phyloP scores from a whole-genome alignment of 208 protist genomes.

The Crithidia acanthocephali region DNA sequence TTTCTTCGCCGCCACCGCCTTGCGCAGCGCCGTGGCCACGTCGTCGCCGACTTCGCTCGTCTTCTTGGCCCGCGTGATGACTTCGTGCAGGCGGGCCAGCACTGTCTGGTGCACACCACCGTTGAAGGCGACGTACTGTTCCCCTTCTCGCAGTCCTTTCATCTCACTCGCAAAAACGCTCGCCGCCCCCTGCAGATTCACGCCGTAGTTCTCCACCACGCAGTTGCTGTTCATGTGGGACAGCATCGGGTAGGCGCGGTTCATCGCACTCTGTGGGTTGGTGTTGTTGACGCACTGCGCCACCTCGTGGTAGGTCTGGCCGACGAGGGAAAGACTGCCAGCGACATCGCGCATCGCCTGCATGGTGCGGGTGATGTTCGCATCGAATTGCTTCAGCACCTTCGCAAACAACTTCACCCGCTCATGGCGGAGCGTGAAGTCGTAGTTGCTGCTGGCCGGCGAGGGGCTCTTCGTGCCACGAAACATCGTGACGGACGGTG shows the following conservation, averaged over 20 bases:
- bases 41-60: constrained; percentile 35
- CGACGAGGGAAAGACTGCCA: constrained; percentile 36
- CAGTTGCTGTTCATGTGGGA: constrained; percentile 14
- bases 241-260: constrained; percentile 5
- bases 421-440: constrained; percentile 56
- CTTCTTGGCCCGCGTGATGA: constrained; percentile 36
- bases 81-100: constrained; percentile 35
- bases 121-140: constrained; percentile 41
- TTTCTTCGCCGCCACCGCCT: constrained; percentile 23
- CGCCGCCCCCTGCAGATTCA: constrained; percentile 34
- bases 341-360: constrained; percentile 44
- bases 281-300: constrained; percentile 51
- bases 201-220: constrained; percentile 33
- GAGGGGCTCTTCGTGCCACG: constrained; percentile 31
- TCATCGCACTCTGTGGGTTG: constrained; percentile 20
- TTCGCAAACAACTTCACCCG: constrained; percentile 43
- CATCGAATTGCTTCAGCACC: constrained; percentile 47
- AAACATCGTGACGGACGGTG: constrained; percentile 16
- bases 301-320: constrained; percentile 53
- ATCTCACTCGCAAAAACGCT: constrained; percentile 45
- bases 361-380: constrained; percentile 28
- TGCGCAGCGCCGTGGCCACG: constrained; percentile 22
- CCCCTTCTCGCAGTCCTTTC: constrained; percentile 38
- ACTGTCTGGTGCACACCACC: constrained; percentile 30
- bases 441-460: constrained; percentile 42